Base-by-base conservation (phyloP, 1,284 basidiomycete species). In the Xerocomus minutiporus region DNA sequence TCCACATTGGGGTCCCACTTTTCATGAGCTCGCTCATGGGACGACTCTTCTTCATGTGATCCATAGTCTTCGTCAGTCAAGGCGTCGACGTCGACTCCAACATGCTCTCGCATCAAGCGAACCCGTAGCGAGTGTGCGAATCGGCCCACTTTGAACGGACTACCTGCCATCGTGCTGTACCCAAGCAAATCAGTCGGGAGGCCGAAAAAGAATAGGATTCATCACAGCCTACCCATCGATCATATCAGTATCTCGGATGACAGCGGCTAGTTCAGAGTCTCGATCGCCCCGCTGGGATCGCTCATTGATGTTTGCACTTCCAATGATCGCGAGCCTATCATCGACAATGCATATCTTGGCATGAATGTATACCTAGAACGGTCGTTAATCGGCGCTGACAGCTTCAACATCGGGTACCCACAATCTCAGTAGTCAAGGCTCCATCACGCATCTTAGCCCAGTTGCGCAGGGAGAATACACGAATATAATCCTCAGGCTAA, bases 301-400 rank as follows among this genome's bases (percentile, higher is more conserved):
- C 71, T 99, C 96, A 67, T 99, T 99, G 77, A 99, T 96, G 69
- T 99, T 99, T 17, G 96, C 96, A 53, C 94, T 97, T n/a, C 96
- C 96, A 61, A 97, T 97, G 59, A 99, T 93, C n/a, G 87, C 95
- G 41, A 97, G 77, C 32, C 94, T 86, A 66, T 99, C 96, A 68
- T 99, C 97, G 9, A 98, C 93, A 51, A 99, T 87, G 76, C 96
- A 95, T 28, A 86, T 68, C 71, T 83, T 60, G 36, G 45, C 90
- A 67, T 95, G 93, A 56, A 95, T 92, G 68, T 96, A 95, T 15
- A 95, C 86, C 83, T 88, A 47, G n/a, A 56, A 36, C 40, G n/a
- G 2, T 40, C 7, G 15, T 69, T 29, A 56, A 46, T 26, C 8
- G 13, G 26, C 15, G 12, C 26, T 36, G 34, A 38, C n/a, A 20